These are phyloP conservation scores for Graphilbum ipis-grandicollis DNA, from an alignment of 2,329 filamentous ascomycete genomes.

Conservation along the genomic window DNA sequence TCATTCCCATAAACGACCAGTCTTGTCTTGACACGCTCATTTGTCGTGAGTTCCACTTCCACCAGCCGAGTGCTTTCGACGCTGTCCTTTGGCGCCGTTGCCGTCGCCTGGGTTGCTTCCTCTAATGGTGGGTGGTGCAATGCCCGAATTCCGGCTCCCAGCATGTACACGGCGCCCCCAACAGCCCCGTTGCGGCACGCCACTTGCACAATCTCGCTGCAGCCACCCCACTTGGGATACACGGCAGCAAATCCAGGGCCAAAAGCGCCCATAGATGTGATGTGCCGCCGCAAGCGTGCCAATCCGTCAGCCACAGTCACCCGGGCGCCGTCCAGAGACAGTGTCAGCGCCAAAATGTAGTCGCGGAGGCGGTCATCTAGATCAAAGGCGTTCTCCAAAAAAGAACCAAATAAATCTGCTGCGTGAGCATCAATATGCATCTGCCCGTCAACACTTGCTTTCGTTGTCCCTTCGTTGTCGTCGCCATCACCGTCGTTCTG, in stretches of 20 bases:
- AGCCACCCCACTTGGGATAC: conserved; percentile 82
- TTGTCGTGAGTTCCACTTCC: conserved; percentile 36
- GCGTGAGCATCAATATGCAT: no score
- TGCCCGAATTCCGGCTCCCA: conserved; percentile 47
- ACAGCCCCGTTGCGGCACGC: conserved; percentile 82
- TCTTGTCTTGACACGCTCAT: conserved; percentile 36
- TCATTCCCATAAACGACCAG: conserved; percentile 28
- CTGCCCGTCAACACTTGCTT: conserved; percentile 28
- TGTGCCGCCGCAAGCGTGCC: conserved; percentile 56
- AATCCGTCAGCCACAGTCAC: conserved; percentile 50
- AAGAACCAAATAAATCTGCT: conserved; percentile 33
- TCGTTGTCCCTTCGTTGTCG: neutral
- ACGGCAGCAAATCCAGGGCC: conserved; percentile 81
- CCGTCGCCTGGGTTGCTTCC: conserved; percentile 5
- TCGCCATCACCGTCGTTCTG: conserved; percentile 14
- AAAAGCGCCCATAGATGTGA: conserved; percentile 74
- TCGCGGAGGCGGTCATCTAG: conserved; percentile 51
- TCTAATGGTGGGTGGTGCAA: conserved; percentile 5
- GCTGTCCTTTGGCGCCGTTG: neutral
- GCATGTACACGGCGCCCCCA: conserved; percentile 77
- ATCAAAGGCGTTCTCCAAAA: conserved; percentile 45
- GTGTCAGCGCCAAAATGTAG: conserved; percentile 47
- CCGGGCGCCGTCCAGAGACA: conserved; percentile 45
- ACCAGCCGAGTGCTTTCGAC: conserved; percentile 14
- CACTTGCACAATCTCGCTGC: conserved; percentile 79